Conservation (phyloP, 2,329 filamentous ascomycete species). For the Hysterium pulicare region DNA sequence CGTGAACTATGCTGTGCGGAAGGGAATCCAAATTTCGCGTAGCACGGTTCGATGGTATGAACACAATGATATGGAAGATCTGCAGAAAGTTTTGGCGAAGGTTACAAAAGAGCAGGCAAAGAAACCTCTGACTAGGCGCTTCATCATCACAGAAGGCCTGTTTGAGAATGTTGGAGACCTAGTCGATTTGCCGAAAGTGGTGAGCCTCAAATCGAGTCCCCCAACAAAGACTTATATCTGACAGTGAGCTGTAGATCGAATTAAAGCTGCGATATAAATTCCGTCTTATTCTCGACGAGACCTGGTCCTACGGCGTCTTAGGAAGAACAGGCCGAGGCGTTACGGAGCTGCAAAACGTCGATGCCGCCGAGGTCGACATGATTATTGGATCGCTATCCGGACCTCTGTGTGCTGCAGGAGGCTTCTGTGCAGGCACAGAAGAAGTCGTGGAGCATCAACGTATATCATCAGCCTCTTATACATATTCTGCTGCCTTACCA, state of each 20-base stretch:
- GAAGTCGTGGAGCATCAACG: conserved; percentile 97
- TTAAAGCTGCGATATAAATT: conserved; percentile 97
- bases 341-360: conserved; percentile 95
- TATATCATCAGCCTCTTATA: conserved; percentile 87
- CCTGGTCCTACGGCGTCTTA: conserved; percentile 93
- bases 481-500: conserved; percentile 90
- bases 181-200: conserved; percentile 79
- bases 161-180: conserved; percentile 90
- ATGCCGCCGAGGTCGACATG: conserved; percentile 92
- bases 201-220: conserved; percentile 41
- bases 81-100: conserved; percentile 80
- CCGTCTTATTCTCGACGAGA: conserved; percentile 94
- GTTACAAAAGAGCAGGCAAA: conserved; percentile 84
- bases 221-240: neutral
- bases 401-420: conserved; percentile 85
- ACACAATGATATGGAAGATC: conserved; percentile 92
- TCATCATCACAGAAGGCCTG: conserved; percentile 92
- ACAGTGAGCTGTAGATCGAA: conserved; percentile 59
- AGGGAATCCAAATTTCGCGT: conserved; percentile 87
- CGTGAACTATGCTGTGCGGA: conserved; percentile 89
- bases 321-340: conserved; percentile 87
- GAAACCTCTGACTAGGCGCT: conserved; percentile 85
- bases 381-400: conserved; percentile 90
- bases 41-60: conserved; percentile 93
- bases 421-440: conserved; percentile 87